A percentile compares a stretch with the other conserved stretches of the same genome.
phyloP scores from a whole-genome alignment of 768 basidiomycete species.

The Epithele typhae region DNA sequence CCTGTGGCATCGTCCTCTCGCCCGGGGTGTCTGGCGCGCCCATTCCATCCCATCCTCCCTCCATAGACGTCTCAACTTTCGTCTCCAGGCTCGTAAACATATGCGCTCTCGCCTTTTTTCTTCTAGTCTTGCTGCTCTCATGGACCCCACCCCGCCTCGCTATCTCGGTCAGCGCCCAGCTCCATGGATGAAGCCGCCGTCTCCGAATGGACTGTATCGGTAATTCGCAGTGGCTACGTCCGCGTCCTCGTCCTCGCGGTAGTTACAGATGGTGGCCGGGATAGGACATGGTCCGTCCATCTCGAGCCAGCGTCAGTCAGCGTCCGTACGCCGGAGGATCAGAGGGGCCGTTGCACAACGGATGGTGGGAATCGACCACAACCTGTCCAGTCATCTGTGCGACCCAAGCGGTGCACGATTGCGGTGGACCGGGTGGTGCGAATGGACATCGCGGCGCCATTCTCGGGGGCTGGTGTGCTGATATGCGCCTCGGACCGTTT shows the following conservation, averaged over 20 bases:
- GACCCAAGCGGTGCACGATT: constrained; percentile 8
- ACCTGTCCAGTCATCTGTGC: constrained; percentile 4
- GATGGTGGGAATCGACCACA: constrained; percentile 5
- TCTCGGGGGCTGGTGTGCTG: constrained; percentile 11
- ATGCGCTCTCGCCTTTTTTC: no score
- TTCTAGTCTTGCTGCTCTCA: no score
- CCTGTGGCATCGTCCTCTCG: no score
- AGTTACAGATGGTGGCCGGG: constrained; percentile 1
- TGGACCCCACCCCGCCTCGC: no score
- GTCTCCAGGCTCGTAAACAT: constrained; percentile 4
- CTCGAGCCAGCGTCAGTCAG: constrained; percentile 1
- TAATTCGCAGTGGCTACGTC: no score
- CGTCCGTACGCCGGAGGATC: constrained; percentile 4
- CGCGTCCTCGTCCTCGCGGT: no score
- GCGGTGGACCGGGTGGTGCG: constrained; percentile 5
- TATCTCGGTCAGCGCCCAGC: no score
- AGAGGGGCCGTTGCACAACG: constrained; percentile 5
- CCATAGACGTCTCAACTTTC: constrained; percentile 11
- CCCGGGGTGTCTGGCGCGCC: no score
- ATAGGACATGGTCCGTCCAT: background rate
- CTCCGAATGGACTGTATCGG: no score
- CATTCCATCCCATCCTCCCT: background rate
- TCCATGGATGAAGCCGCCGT: no score
- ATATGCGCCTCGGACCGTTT: constrained; percentile 12
- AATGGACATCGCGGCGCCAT: background rate